These are phyloP conservation scores for Talaromyces sp. DNA, from an alignment of 2,329 filamentous ascomycete genomes.

Conservation along the genomic window DNA sequence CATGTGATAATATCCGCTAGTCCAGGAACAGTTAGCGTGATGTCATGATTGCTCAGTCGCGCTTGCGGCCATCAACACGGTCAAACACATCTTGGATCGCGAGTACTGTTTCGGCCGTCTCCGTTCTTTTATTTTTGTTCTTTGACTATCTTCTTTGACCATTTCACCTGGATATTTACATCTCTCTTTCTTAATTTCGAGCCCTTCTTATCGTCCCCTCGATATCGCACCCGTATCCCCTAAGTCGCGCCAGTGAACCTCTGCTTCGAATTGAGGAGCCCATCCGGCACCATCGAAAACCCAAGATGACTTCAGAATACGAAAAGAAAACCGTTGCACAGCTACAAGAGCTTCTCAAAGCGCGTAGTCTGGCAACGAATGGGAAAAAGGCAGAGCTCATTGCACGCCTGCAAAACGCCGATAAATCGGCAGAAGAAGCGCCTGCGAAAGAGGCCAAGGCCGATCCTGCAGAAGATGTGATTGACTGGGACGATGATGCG, in stretches of 20 bases:
- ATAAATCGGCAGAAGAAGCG: slow-evolving; percentile 18
- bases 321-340: slow-evolving; percentile 47
- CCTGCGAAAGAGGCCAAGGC: slow-evolving; percentile 19
- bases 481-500: slow-evolving; percentile 42
- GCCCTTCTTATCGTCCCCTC: neutral
- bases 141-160: neutral
- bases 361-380: slow-evolving; percentile 41
- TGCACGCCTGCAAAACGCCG: slow-evolving; percentile 42
- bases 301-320: slow-evolving; percentile 40
- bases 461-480: slow-evolving; percentile 36
- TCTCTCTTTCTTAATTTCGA: neutral
- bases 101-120: neutral
- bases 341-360: slow-evolving; percentile 45
- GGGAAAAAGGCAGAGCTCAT: slow-evolving; percentile 49
- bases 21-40: neutral
- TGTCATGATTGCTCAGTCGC: neutral
- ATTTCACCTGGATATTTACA: neutral
- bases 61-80: neutral
- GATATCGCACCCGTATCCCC: neutral
- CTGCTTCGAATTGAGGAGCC: neutral
- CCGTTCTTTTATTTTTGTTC: neutral
- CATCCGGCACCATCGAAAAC: neutral
- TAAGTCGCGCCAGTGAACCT: neutral
- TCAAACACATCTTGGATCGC: neutral
- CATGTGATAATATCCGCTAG: neutral